Evolutionary conservation across 768 basidiomycete genomes (phyloP), one percentile per base, ranked within the genome.

Genomic region (Naganishia randhawae): DNA sequence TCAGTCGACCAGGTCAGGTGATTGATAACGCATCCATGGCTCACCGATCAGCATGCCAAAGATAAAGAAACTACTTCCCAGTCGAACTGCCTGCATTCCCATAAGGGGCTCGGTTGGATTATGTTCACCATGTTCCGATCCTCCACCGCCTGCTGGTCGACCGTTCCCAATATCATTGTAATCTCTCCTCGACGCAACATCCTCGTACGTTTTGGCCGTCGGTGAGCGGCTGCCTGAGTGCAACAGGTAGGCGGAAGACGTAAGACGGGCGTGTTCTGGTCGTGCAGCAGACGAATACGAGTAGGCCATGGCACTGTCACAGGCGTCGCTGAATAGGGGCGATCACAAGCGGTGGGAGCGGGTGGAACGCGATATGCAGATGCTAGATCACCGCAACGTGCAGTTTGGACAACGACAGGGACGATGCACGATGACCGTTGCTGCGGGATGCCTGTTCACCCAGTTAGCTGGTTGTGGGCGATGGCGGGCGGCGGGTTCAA

Each of bases 41-140:
- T 61, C 31, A 67, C 66, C 66, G 14, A 67, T 67, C 66, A 67
- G 33, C 66, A 67, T 67, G 25, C 66, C 66, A 33, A 67, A 67
- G 27, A 27, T 17, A 27, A 67, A 67, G 33, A 67, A 67, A 31
- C 39, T 45, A 9, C 53, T 67, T 42, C 66, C 66, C 14, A 67
- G 48, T 9, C 66, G 55, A 17, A 67, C 50, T n/a, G 66, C 66
- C n/a, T 67, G 41, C 66, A 51, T 45, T 25, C 66, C 66, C 19
- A 39, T 33, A 29, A 67, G 25, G 14, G 66, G 54, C 25, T 55
- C 41, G 9, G n/a, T 32, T 16, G 37, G 41, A 25, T 39, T 54
- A 13, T 57, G 53, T 35, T 37, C 66, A 7, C 65, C 50, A 25
- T 42, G 33, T 13, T 42, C 50, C 19, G 50, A 50, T 22, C 35